Conservation (phyloP, 73 alveolate species). For the Blepharisma stoltei region DNA sequence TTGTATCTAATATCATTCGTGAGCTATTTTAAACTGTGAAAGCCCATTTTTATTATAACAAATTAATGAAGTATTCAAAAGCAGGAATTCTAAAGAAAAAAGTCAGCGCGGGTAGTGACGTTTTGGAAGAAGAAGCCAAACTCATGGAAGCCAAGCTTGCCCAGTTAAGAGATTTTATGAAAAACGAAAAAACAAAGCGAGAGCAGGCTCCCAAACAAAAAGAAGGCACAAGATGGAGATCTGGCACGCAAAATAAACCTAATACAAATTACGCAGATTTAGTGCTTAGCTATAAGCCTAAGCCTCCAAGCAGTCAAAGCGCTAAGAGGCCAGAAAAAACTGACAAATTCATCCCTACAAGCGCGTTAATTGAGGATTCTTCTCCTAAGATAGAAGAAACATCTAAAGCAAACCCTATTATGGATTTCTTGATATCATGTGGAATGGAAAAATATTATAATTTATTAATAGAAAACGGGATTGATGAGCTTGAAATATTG, state of each 20-base stretch:
- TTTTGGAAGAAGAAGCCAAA: constrained; percentile 32
- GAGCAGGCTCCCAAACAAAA: constrained; percentile 17
- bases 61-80: constrained; percentile 19
- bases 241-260: neutral
- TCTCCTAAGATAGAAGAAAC: neutral
- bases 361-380: neutral
- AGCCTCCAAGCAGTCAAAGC: constrained; percentile 5
- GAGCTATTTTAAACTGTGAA: no score
- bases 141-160: constrained; percentile 27
- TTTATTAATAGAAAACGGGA: constrained; percentile 12
- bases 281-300: constrained; percentile 17
- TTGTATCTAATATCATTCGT: no score
- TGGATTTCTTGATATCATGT: neutral
- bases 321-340: constrained; percentile 7
- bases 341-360: neutral
- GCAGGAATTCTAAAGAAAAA: constrained; percentile 31
- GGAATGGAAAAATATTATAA: constrained; percentile 30
- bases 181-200: neutral
- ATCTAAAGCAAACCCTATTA: neutral
- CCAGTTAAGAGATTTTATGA: constrained; percentile 24
- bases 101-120: constrained; percentile 27
- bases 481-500: constrained; percentile 27
- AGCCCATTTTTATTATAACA: no score
- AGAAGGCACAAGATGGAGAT: constrained; percentile 29
- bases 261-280: constrained; percentile 7